Percentiles rank a stretch among this genome's conserved stretches.
phyloP scores from a whole-genome alignment of 2,329 filamentous ascomycete species.

The Byssoonygena ceratinophila region DNA sequence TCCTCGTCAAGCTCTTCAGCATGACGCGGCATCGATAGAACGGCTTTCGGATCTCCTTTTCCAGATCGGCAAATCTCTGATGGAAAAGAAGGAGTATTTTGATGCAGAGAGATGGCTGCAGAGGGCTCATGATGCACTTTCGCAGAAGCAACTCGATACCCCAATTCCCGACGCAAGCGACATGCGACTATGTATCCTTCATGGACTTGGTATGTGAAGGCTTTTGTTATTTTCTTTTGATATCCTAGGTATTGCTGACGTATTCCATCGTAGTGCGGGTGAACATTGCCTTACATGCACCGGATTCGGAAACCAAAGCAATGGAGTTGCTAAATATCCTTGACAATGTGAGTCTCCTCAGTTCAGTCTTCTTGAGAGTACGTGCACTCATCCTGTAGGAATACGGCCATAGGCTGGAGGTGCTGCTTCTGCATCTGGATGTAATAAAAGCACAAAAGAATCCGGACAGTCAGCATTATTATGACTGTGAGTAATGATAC shows the following conservation, averaged over 20 bases:
- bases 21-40: conserved; percentile 47
- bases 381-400: conserved; percentile 31
- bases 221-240: background rate
- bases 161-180: conserved; percentile 53
- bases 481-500: conserved; percentile 26
- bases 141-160: conserved; percentile 42
- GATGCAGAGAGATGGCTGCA: conserved; percentile 62
- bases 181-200: conserved; percentile 55
- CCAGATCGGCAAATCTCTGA: conserved; percentile 56
- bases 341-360: conserved; percentile 30
- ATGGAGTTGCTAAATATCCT: conserved; percentile 49
- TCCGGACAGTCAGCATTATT: conserved; percentile 33
- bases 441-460: conserved; percentile 40
- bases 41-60: conserved; percentile 57
- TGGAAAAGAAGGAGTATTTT: conserved; percentile 43
- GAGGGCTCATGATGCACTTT: conserved; percentile 47
- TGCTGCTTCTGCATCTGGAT: conserved; percentile 59
- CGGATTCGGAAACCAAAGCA: conserved; percentile 43
- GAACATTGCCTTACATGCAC: conserved; percentile 28
- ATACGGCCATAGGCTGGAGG: conserved; percentile 53
- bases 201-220: conserved; percentile 49
- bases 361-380: background rate
- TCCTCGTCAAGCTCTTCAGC: conserved; percentile 26
- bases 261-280: conserved; percentile 21
- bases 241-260: background rate